Evolutionary conservation across 1,284 basidiomycete species (phyloP), one percentile per base, ranked within the genome.

Genomic region (Malassezia furfur): DNA sequence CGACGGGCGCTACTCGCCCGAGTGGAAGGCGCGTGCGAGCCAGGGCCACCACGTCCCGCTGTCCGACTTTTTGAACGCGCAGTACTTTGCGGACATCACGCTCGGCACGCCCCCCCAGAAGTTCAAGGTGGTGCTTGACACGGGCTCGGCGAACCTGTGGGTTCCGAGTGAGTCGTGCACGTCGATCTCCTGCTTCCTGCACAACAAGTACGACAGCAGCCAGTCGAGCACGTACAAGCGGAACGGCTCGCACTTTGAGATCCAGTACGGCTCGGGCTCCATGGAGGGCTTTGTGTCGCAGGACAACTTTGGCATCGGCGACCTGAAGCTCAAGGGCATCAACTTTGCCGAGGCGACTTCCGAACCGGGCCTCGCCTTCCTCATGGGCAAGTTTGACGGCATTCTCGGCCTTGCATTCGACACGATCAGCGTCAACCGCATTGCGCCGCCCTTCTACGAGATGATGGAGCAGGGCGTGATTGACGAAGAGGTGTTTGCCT

Each of bases 101-200:
- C 76, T 98, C 52, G 93, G 89, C 14, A 81, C 79, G 2, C 89
- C 89, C 12, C 80, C 87, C 48, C 89, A 93, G 77, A 79, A 74
- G 38, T 62, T 68, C 48, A 64, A 88, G 88, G 78, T 91, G 64
- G 82, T 90, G 56, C 81, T 89, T 59, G 88, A 90, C 72, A 90
- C 87, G 47, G 88, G 87, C 22, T 91, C 89, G 43, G 86, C 86
- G 76, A 93, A 93, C 75, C 81, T 93, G 19, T 94, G 90, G 90
- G 87, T 94, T 6, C 94, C 94, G 10, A 89, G 89, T 68, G 77
- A 79, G 32, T 78, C 82, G 64, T 99, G 94, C 80, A 87, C 84
- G 11, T 93, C 89, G 32, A 98, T 99, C 68, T 91, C 94, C 25
- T 99, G 94, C 79, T 98, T 98, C 85, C 80, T 94, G 44, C 93